A percentile compares a stretch with the other conserved stretches of the same genome.
Evolutionary conservation across 164 flowering plant species (phyloP).

Genomic region (Stephania yunnanensis): DNA sequence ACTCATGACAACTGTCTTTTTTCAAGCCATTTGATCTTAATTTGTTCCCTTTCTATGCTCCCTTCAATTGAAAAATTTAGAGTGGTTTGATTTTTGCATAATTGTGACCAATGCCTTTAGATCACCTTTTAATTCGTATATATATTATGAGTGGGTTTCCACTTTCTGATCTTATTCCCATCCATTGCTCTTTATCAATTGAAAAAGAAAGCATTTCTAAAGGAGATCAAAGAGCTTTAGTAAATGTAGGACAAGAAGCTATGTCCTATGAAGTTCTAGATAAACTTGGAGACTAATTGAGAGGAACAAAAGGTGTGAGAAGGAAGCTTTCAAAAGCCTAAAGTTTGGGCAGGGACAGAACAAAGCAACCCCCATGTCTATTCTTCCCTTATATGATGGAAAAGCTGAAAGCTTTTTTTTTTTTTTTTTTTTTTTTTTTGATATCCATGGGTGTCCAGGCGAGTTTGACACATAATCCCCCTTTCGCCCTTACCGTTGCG

Average conservation of each 20-base stretch:
- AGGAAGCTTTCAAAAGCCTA: conserved; percentile 80
- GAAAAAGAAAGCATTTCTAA: conserved; percentile 43
- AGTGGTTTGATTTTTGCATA: too few relatives aligned
- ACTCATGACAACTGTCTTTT: too few relatives aligned
- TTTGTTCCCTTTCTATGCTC: too few relatives aligned
- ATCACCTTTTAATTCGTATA: too few relatives aligned
- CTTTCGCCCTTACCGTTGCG: too few relatives aligned
- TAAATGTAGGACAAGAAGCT: conserved; percentile 52
- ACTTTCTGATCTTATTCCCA: background rate
- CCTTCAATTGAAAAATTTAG: too few relatives aligned
- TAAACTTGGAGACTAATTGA: conserved; percentile 28
- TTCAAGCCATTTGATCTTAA: too few relatives aligned
- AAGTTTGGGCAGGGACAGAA: conserved; percentile 69
- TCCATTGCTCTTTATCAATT: conserved; percentile 59
- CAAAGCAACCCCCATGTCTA: conserved; percentile 25
- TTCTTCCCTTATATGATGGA: conserved; percentile 46
- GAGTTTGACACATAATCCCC: too few relatives aligned
- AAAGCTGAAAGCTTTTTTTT: conserved; percentile 53
- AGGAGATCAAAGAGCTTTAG: conserved; percentile 25
- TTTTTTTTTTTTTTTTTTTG: too few relatives aligned
- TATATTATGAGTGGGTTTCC: too few relatives aligned
- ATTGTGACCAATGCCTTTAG: too few relatives aligned
- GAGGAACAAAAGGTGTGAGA: conserved; percentile 46
- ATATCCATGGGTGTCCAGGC: too few relatives aligned
- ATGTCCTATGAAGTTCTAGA: conserved; percentile 11